Conservation (phyloP, 805 yeast species). For the Kodamaea neixiangensis region DNA sequence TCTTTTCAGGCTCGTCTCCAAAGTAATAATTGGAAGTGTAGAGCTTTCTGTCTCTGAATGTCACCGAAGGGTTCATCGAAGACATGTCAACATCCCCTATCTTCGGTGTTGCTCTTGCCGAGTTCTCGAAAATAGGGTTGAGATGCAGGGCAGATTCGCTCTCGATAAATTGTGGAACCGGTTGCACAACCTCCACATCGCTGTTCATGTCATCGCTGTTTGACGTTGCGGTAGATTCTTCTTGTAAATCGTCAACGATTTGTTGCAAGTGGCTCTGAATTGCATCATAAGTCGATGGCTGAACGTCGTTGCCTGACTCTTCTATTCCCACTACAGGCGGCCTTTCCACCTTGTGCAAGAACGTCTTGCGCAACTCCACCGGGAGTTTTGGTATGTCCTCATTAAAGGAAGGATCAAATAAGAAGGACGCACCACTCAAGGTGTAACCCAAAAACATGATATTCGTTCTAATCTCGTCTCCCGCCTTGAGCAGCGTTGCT, state of each 20-base stretch:
- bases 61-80: conserved; percentile 53
- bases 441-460: conserved; percentile 59
- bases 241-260: conserved; percentile 26
- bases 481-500: conserved; percentile 26
- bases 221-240: neutral
- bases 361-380: neutral
- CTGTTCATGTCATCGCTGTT: conserved; percentile 6
- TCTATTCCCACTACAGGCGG: neutral
- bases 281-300: neutral
- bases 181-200: conserved; percentile 8
- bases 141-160: neutral
- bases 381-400: conserved; percentile 45
- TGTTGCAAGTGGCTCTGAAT: conserved; percentile 35
- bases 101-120: conserved; percentile 47
- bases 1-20: conserved; percentile 52
- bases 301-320: neutral
- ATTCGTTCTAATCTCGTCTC: conserved; percentile 58
- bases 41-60: conserved; percentile 60
- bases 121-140: conserved; percentile 26
- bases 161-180: conserved; percentile 1
- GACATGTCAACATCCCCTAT: conserved; percentile 47
- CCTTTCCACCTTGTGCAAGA: neutral
- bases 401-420: conserved; percentile 72
- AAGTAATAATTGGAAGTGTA: conserved; percentile 61
- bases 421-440: conserved; percentile 66